A percentile compares a stretch with the other conserved stretches of the same genome.
phyloP scores from a whole-genome alignment of 2,329 filamentous ascomycete species.

The Ophiocordyceps polyrhachis-furcata region DNA sequence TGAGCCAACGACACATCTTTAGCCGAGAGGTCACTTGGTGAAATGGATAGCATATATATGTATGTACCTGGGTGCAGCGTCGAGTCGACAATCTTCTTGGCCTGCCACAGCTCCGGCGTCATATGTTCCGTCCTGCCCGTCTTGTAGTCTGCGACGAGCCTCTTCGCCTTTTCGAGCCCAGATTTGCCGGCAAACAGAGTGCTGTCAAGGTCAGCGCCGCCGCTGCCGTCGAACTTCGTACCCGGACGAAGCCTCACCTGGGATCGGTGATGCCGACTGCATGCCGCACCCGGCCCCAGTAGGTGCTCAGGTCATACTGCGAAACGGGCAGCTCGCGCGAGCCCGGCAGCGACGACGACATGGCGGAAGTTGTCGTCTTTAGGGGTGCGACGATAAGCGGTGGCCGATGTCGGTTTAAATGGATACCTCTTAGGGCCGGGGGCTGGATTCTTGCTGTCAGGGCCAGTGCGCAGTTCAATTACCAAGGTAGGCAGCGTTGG shows the following conservation, averaged over 20 bases:
- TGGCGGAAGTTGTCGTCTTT: constrained; percentile 11
- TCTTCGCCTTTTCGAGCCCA: constrained; percentile 74
- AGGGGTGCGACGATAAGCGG: constrained; percentile 2
- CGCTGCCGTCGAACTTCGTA: background rate
- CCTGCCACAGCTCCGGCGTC: constrained; percentile 81
- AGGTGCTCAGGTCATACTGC: constrained; percentile 80
- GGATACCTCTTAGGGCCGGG: too few species aligned
- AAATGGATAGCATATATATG: constrained; percentile 12
- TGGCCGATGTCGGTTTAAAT: constrained; percentile 1
- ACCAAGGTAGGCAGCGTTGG: background rate
- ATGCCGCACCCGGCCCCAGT: constrained; percentile 88
- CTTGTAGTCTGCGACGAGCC: constrained; percentile 70
- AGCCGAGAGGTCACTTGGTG: background rate
- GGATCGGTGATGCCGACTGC: constrained; percentile 82
- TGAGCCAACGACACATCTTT: constrained; percentile 15
- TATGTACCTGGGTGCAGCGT: constrained; percentile 71
- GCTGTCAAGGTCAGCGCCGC: constrained; percentile 25
- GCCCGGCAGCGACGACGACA: constrained; percentile 49
- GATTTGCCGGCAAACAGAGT: constrained; percentile 64
- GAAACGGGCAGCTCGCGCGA: constrained; percentile 73
- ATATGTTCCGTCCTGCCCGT: constrained; percentile 59
- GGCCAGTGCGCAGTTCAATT: background rate
- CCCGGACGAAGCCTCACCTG: constrained; percentile 39
- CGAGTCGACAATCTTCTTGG: constrained; percentile 94
- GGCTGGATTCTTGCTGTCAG: background rate